Conservation (phyloP, 306 rosid species). For the Dalbergia oliveri region DNA sequence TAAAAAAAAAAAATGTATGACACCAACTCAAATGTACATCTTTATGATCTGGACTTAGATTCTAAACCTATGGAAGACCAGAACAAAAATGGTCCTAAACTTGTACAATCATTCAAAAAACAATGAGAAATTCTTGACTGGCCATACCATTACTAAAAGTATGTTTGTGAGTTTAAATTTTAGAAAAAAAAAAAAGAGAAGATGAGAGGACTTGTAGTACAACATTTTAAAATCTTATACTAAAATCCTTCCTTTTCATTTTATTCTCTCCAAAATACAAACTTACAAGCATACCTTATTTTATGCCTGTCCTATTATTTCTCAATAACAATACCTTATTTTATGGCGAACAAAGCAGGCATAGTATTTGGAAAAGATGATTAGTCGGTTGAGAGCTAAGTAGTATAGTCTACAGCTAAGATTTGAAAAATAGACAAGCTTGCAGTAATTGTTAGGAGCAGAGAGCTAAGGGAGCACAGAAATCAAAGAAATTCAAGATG, state of each 20-base stretch:
- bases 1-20: too few species aligned
- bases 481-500: conserved; percentile 31
- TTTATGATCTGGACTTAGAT: not conserved
- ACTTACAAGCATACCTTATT: not conserved
- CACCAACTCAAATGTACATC: not conserved
- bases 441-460: not conserved
- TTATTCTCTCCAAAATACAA: too few species aligned
- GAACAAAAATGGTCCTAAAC: not conserved
- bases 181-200: too few species aligned
- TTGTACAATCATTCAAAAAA: not conserved
- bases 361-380: conserved; percentile 18
- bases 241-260: too few species aligned
- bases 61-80: not conserved
- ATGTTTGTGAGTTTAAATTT: too few species aligned
- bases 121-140: not conserved
- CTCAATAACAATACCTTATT: not conserved
- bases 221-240: too few species aligned
- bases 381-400: not conserved
- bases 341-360: not conserved
- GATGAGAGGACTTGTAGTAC: too few species aligned
- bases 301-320: not conserved
- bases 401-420: not conserved
- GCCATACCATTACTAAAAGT: not conserved
- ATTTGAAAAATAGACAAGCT: conserved; percentile 10
- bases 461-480: conserved; percentile 11